Conservation (phyloP, 768 basidiomycete species). For the Hortiboletus campestris region DNA sequence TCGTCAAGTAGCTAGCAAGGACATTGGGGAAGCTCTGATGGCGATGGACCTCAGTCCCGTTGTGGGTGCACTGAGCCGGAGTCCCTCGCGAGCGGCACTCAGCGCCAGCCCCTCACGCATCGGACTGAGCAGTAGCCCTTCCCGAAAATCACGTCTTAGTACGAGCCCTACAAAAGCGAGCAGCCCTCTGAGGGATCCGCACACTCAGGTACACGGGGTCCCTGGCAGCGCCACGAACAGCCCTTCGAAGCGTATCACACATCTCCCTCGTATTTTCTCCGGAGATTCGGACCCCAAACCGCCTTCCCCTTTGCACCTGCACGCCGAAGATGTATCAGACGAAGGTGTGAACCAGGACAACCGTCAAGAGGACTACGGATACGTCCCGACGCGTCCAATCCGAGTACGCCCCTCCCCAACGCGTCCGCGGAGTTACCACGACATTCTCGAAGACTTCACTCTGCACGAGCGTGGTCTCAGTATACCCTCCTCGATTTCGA, state of each 20-base stretch:
- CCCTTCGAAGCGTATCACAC: constrained; percentile 20
- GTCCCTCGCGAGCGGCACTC: constrained; percentile 21
- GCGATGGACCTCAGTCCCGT: constrained; percentile 33
- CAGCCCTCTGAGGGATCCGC: constrained; percentile 18
- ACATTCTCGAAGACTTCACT: constrained; percentile 64
- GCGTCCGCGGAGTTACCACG: constrained; percentile 63
- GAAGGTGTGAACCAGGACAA: neutral
- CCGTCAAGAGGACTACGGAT: constrained; percentile 7
- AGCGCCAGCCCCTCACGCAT: constrained; percentile 22
- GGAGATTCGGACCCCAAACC: constrained; percentile 12
- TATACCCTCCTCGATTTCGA: constrained; percentile 32
- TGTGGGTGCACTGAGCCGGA: constrained; percentile 19
- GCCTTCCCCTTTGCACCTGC: constrained; percentile 2
- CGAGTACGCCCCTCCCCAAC: constrained; percentile 33
- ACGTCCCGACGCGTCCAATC: constrained; percentile 18
- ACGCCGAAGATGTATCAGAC: neutral
- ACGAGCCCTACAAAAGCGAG: constrained; percentile 21
- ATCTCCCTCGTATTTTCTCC: constrained; percentile 22
- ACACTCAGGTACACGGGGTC: constrained; percentile 1
- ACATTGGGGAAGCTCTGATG: constrained; percentile 36
- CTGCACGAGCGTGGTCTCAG: constrained; percentile 32
- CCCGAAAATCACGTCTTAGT: constrained; percentile 24
- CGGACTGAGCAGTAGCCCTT: constrained; percentile 20
- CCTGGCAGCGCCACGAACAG: constrained; percentile 19
- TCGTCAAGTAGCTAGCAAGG: constrained; percentile 16